Base-by-base conservation (phyloP, 1,284 basidiomycete genomes). In the Austropuccinia psidii region DNA sequence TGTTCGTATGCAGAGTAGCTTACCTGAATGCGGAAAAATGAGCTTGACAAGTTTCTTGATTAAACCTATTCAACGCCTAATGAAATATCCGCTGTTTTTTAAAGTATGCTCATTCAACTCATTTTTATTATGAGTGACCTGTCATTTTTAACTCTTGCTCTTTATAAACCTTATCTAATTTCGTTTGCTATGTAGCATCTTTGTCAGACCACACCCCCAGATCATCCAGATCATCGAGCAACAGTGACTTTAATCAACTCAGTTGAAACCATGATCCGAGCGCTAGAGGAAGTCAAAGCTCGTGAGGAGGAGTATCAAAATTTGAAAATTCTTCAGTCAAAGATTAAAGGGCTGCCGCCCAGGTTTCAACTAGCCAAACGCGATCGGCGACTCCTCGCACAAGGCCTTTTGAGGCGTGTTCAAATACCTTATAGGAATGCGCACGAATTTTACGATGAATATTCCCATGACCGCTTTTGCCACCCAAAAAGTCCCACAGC, bases 241-340 rank as follows among this genome's bases (percentile, higher is more conserved):
- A 86, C 88, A 0, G 83, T 89, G 50, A 87, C 87, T 1, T 83
- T 93, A 24, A 82, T 88, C 27, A 85, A 87, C 73, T 85, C 86
- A 3, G 87, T 86, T 8, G 87, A 89, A 72, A 82, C 87, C 75
- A 85, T 88, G 45, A 86, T 93, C 62, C 85, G 86, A n/a, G 87
- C 88, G 1, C 85, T 95, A 81, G 87, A 87, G 60, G 90, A 91
- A 76, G 90, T 93, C 75, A 93, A 92, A 79, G 81, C 85, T 4
- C 85, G 89, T 21, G 91, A 93, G 80, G 90, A 91, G 73, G 90
- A 92, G 76, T 90, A 91, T 79, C 85, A 87, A 29, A 81, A 86
- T 57, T 83, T 90, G 37, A 88, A 89, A 79, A 80, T 83, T n/a
- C 82, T 91, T 19, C 82, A 86, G 19, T 80, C 82, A 11, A 83